Evolutionary conservation across 345 rosid genomes (phyloP), one percentile per base, ranked within the genome.

Genomic region (Syzygium aqueum): DNA sequence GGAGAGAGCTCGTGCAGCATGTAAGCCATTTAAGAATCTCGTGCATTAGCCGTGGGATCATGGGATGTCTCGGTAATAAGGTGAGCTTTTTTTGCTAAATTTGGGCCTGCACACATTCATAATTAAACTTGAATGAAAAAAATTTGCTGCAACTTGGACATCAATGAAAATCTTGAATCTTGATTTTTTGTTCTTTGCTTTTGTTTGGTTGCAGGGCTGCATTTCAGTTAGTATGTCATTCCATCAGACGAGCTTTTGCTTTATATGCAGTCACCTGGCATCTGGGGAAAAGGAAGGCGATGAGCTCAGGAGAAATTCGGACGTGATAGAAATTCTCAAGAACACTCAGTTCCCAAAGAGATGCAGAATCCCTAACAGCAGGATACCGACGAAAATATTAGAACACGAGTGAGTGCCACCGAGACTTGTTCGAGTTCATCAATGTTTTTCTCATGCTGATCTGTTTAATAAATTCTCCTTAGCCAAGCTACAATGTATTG

Each of bases 211-310:
- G 91, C 92, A 97, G 99, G 99, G 99, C 28, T 97, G 98, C 87
- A 96, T 97, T 85, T 95, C 98, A 8, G 97, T 97, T 80, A 96
- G 99, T 91, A 93, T 96, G 94, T 90, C 91, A 83, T 92, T 96
- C 86, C 95, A 96, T 87, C 94, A 94, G 91, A 95, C 99, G 22
- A 96, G 94, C 90, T 93, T 97, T 88, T 97, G 98, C 91, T 96
- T 97, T 88, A 85, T 96, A 22, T 96, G 99, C 87, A 94, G 99
- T 90, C 99, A 97, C 92, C 90, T 97, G 93, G 99, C 99, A 67
- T 97, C 99, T 0, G 99, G 99, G 25, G 98, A 97, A 90, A 97
- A 94, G 92, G 99, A 97, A 91, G 99, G 99, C 4, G 99, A 97
- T 65, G 98, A 96, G 87, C 95, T 90, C 19, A 90, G 98, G 87